Evolutionary conservation across 1,284 basidiomycete species (phyloP).

Genomic region (Ceratobasidium sp.): DNA sequence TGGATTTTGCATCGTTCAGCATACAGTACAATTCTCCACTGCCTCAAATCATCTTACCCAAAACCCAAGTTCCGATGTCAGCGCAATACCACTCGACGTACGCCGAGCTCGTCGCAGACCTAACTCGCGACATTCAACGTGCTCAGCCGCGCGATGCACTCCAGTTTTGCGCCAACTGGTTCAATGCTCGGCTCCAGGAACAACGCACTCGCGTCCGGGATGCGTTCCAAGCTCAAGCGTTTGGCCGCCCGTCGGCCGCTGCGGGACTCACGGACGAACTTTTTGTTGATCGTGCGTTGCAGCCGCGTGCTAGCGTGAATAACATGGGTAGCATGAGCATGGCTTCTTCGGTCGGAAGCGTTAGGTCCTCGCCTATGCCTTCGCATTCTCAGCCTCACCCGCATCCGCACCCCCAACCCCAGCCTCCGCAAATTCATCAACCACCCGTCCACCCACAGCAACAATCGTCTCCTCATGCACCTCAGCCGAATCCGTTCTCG

Average conservation of each 20-base stretch:
- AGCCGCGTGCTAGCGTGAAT: slow-evolving; percentile 7
- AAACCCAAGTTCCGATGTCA: slow-evolving; percentile 5
- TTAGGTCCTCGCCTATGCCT: slow-evolving; percentile 34
- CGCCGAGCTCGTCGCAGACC: slow-evolving; percentile 81
- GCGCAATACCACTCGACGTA: slow-evolving; percentile 66
- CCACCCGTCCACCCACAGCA: slow-evolving; percentile 54
- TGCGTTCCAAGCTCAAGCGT: slow-evolving; percentile 56
- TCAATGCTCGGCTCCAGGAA: slow-evolving; percentile 86
- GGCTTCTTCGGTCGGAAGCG: slow-evolving; percentile 4
- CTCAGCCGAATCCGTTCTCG: slow-evolving; percentile 32
- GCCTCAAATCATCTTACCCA: background rate
- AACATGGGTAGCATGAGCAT: slow-evolving; percentile 16
- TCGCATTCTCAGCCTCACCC: slow-evolving; percentile 38
- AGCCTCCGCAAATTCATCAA: slow-evolving; percentile 58
- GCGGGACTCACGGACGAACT: slow-evolving; percentile 65
- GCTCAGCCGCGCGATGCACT: slow-evolving; percentile 89
- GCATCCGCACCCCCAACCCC: slow-evolving; percentile 52
- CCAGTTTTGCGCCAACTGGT: slow-evolving; percentile 97
- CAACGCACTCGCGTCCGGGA: slow-evolving; percentile 78
- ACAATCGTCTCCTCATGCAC: slow-evolving; percentile 24
- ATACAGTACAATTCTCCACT: slow-evolving; percentile 31
- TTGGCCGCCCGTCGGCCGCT: slow-evolving; percentile 38
- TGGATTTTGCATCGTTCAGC: slow-evolving; percentile 32
- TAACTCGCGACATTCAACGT: slow-evolving; percentile 85
- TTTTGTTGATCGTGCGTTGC: slow-evolving; percentile 64